Conservation (phyloP, 495 filamentous ascomycete species). For the Aspergillus cavernicola region DNA sequence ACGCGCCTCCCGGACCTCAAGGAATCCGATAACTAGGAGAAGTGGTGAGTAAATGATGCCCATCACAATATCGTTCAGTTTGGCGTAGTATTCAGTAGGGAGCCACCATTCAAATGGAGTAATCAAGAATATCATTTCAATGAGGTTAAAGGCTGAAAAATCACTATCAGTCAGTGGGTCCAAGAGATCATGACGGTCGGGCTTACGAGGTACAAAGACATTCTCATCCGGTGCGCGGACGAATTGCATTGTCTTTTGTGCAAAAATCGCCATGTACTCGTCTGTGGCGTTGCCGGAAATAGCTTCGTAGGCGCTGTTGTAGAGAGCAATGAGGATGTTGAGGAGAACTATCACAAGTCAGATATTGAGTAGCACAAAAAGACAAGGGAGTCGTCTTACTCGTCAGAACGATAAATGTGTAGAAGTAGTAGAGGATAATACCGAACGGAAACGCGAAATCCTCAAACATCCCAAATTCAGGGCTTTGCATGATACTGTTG, state of each 20-base stretch:
- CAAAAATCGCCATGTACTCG: constrained; percentile 87
- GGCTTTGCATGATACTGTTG: constrained; percentile 82
- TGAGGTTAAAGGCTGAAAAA: constrained; percentile 75
- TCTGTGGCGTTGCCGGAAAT: constrained; percentile 93
- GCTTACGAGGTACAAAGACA: constrained; percentile 81
- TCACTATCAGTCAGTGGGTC: not conserved
- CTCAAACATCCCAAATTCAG: constrained; percentile 87
- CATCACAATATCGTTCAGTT: constrained; percentile 85
- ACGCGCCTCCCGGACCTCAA: constrained; percentile 68
- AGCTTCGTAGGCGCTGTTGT: constrained; percentile 93
- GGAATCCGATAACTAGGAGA: constrained; percentile 69
- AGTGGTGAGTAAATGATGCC: constrained; percentile 79
- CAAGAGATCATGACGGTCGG: not conserved
- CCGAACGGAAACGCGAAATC: constrained; percentile 75
- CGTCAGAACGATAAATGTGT: constrained; percentile 95
- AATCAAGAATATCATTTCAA: constrained; percentile 78
- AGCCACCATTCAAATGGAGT: constrained; percentile 97
- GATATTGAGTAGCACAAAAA: not conserved
- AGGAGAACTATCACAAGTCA: constrained; percentile 59
- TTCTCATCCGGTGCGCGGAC: constrained; percentile 97
- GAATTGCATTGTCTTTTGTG: constrained; percentile 92
- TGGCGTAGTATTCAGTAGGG: constrained; percentile 59
- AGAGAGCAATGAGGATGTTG: constrained; percentile 93
- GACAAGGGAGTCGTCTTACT: constrained; percentile 32
- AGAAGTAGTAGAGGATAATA: constrained; percentile 88